A percentile compares a stretch with the other conserved stretches of the same genome.
These are phyloP conservation scores for Penicillium oxalicum DNA, from an alignment of 2,329 filamentous ascomycete genomes.

Conservation along the genomic window DNA sequence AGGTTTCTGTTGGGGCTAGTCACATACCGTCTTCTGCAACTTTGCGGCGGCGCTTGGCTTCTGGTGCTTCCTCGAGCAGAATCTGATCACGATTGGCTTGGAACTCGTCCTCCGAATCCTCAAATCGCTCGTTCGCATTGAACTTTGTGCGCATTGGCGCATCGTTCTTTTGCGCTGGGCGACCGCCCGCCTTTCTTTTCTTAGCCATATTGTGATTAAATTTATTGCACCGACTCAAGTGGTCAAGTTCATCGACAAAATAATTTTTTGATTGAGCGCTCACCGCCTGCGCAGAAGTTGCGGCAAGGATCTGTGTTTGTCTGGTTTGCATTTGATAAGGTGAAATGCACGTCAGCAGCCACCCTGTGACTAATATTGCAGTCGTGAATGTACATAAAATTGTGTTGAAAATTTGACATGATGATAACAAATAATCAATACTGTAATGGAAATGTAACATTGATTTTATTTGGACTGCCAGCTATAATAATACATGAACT, in stretches of 20 bases:
- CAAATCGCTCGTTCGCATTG: conserved; percentile 63
- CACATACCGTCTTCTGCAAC: conserved; percentile 58
- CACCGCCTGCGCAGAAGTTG: conserved; percentile 25
- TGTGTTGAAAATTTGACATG: too few relatives aligned
- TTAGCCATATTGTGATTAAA: conserved; percentile 42
- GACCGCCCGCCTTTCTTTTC: conserved; percentile 63
- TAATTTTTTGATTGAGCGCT: conserved; percentile 28
- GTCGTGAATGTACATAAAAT: too few relatives aligned
- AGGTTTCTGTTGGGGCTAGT: not conserved
- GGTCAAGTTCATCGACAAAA: conserved; percentile 24
- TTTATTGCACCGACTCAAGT: conserved; percentile 1
- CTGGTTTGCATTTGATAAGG: conserved; percentile 15
- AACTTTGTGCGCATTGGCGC: conserved; percentile 31
- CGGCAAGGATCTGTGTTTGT: conserved; percentile 15
- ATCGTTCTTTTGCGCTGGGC: conserved; percentile 31
- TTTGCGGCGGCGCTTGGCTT: conserved; percentile 69
- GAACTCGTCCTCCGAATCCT: conserved; percentile 91
- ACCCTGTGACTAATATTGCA: too few relatives aligned
- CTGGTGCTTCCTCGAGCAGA: conserved; percentile 72
- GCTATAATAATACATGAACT: too few relatives aligned
- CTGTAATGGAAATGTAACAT: conserved; percentile 11
- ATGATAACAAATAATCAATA: not conserved
- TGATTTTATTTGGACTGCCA: too few relatives aligned
- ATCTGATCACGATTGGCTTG: conserved; percentile 82
- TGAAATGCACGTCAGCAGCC: not conserved